A percentile compares a stretch with the other conserved stretches of the same genome.
Conservation (phyloP, 2,329 filamentous ascomycete genomes). For the Aspergillus novoparasiticus region DNA sequence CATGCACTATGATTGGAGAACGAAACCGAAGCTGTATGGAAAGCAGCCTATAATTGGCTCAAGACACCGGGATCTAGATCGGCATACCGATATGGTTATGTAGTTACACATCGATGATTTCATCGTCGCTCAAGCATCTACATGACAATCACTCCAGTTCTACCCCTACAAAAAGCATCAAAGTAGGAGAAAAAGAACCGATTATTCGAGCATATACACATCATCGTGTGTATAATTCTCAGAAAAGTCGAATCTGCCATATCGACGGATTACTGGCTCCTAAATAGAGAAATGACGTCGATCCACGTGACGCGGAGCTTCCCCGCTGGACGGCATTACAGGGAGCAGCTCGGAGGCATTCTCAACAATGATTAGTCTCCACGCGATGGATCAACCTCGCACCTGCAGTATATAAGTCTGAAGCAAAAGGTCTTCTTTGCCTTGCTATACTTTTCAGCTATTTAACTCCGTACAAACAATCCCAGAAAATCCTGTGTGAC, state of each 20-base stretch:
- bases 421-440: background rate
- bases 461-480: background rate
- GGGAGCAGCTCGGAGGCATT: slow-evolving; percentile 1
- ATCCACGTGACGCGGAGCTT: slow-evolving; percentile 20
- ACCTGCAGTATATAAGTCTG: background rate
- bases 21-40: background rate
- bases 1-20: background rate
- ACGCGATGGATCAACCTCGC: background rate
- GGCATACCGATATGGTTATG: slow-evolving; percentile 7
- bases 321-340: slow-evolving; percentile 12
- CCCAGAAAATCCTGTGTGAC: background rate
- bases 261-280: background rate
- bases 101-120: slow-evolving; percentile 2
- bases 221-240: background rate
- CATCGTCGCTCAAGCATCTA: background rate
- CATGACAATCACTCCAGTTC: background rate
- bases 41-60: slow-evolving; percentile 2
- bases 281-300: slow-evolving; percentile 16
- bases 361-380: background rate
- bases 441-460: background rate
- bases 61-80: background rate
- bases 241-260: background rate
- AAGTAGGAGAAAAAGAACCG: background rate
- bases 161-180: background rate
- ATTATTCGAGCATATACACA: background rate